Percentiles rank a stretch among this genome's conserved stretches.
phyloP scores from a whole-genome alignment of 1,284 basidiomycete species.

The Naganishia cerealis region DNA sequence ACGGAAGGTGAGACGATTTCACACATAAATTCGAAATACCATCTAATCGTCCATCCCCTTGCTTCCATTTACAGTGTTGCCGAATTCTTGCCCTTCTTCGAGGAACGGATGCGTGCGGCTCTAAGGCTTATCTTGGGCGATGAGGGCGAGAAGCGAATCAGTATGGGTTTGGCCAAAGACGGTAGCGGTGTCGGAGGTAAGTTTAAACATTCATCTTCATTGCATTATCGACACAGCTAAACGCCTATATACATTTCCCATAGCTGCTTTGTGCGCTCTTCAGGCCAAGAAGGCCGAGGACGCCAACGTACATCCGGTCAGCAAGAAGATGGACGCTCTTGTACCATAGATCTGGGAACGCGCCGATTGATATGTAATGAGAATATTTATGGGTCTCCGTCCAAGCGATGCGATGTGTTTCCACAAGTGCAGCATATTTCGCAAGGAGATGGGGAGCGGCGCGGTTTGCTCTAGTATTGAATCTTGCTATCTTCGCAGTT shows the following conservation, averaged over 20 bases:
- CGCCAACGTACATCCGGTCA: conserved; percentile 24
- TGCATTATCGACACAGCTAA: not conserved
- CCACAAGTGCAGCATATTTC: not conserved
- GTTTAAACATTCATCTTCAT: conserved; percentile 41
- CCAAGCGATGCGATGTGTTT: not conserved
- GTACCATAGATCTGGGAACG: conserved; percentile 19
- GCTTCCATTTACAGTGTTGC: conserved; percentile 64
- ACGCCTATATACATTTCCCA: not conserved
- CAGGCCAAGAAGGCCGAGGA: conserved; percentile 53
- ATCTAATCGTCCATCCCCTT: conserved; percentile 35
- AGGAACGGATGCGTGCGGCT: conserved; percentile 70
- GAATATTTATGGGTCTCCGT: not conserved
- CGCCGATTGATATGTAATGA: not conserved
- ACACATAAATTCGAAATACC: conserved; percentile 39
- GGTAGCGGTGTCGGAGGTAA: conserved; percentile 93
- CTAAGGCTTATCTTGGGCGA: conserved; percentile 74
- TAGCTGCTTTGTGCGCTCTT: conserved; percentile 53
- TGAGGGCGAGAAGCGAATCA: conserved; percentile 72
- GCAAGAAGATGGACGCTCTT: conserved; percentile 27
- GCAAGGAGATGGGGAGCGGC: not conserved
- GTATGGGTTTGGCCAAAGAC: conserved; percentile 91
- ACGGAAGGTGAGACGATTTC: conserved; percentile 67
- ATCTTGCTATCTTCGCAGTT: not conserved
- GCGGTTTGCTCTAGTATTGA: too few species aligned
- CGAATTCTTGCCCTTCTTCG: conserved; percentile 85